Evolutionary conservation across 1,284 basidiomycete species (phyloP), one percentile per base, ranked within the genome.

Genomic region (Melampsora larici-populina): DNA sequence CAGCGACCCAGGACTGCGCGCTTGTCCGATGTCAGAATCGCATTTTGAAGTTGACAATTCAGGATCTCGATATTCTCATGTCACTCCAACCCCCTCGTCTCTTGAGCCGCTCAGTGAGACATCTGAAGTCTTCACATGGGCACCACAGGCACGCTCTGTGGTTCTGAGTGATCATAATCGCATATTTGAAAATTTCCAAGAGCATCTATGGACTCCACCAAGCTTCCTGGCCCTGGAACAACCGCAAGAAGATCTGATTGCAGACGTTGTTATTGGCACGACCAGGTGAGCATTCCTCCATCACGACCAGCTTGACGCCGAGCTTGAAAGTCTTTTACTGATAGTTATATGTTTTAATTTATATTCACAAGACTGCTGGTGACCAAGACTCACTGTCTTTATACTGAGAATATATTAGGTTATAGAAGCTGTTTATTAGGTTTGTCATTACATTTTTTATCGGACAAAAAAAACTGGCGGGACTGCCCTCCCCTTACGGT

Each of bases 351-450:
- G 18, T 4, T 24, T 11, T n/a, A 9, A 46, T n/a, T 8, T 21
- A 21, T 24, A 36, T 4, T 4, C 3, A 21, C 15, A 11, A 78
- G 75, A 60, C 43, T 78, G 21, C 18, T 78, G 49, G 51, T 78
- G 8, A 78, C 75, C 29, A 78, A 78, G 24, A 78, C 75, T 8
- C 75, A 78, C 31, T 78, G 75, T 58, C 65, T 78, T 29, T 78
- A 78, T 29, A 67, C 75, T 15, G 60, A 64, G 29, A 58, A 40
- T 66, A 65, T 78, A 26, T 64, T 78, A 8, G 55, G 67, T 55
- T 78, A 70, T 43, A 60, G 60, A 17, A 78, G 75, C 68, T 78
- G 75, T 49, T 43, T 78, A 29, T 63, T 78, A 70, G 75, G 75
- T 78, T 51, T 18, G 2, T 46, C 36, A 3, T 36, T 36, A 3